Base-by-base conservation (phyloP, 176 grass and related monocot genomes). In the Triticum turgidum region DNA sequence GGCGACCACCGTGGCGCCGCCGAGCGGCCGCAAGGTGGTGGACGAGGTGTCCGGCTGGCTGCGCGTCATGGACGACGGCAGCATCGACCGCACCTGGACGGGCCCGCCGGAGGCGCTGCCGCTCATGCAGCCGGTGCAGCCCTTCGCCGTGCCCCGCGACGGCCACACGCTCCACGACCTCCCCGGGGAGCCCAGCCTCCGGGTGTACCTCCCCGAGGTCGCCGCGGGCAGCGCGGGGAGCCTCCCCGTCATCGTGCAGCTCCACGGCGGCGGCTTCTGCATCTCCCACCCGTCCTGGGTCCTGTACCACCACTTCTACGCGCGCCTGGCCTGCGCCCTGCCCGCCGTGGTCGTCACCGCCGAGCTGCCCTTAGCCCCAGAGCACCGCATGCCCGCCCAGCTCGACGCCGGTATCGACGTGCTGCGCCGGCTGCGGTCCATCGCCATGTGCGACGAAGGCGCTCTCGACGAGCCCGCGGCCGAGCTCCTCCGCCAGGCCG, bases 251-350 rank as follows among this genome's bases (percentile, higher is more conserved):
- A 20, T 97, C 74, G 58, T 95, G 79, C 95, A 97, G 65, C 73
- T 97, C 70, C 95, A 93, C 51, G 95, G 95, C 8, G 95, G 95
- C 15, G 95, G 95, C 7, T 97, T 97, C 85, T 97, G 95, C 89
- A 95, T 97, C 83, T 90, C 91, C 34, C 89, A 87, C 85, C 87
- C 85, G 51, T 88, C 89, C 4, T 90, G 89, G 95, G 30, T 88
- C 75, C 88, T 97, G 89, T 97, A 94, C 94, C 88, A 97, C 81
- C 92, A 94, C 47, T 97, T 97, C 70, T 97, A 97, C 76, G 80
- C 92, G 27, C 84, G 90, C 61, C 80, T 97, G 45, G 92, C 94
- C 7, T 58, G 83, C 76, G 59, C 90, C 61, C 8, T 91, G 17
- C 88, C 88, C 0, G 89, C 94, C 45, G 81, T 75, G 2, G 88